phyloP scores from a whole-genome alignment of 805 yeast species.

The Suhomyces canberraensis region DNA sequence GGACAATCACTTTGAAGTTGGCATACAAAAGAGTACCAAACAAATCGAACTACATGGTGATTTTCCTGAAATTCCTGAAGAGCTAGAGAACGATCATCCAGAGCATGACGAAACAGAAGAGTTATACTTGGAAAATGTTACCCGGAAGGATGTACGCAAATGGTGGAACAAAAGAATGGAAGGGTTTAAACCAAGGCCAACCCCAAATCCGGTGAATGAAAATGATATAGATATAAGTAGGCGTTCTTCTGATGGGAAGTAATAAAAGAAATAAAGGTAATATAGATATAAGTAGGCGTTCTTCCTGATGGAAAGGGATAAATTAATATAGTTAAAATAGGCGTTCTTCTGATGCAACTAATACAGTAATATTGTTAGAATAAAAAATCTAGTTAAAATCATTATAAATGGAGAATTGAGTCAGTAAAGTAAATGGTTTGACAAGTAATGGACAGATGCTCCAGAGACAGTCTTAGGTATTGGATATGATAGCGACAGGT shows the following conservation, averaged over 20 bases:
- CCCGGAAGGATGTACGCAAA: conserved; percentile 14
- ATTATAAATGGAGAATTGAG: too few species aligned
- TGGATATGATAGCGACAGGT: too few species aligned
- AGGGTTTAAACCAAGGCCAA: conserved; percentile 19
- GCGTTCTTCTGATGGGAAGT: not conserved
- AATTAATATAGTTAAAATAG: conserved; percentile 10
- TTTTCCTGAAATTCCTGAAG: conserved; percentile 1
- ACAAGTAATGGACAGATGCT: too few species aligned
- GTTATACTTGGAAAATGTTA: conserved; percentile 19
- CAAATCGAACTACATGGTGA: conserved; percentile 21
- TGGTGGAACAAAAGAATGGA: conserved; percentile 52
- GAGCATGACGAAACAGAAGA: conserved; percentile 20
- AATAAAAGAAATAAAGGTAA: conserved; percentile 8
- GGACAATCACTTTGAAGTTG: conserved; percentile 13
- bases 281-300: conserved; percentile 10
- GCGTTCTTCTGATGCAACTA: too few species aligned
- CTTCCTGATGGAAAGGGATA: too few species aligned
- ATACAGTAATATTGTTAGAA: too few species aligned
- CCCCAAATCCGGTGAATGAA: not conserved
- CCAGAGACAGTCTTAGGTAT: too few species aligned
- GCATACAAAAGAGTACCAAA: conserved; percentile 14
- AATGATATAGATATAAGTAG: conserved; percentile 12
- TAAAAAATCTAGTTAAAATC: too few species aligned
- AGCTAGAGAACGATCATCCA: conserved; percentile 10
- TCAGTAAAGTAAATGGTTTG: too few species aligned